Base-by-base conservation (phyloP, 1,284 basidiomycete species). In the Naganishia sp. region DNA sequence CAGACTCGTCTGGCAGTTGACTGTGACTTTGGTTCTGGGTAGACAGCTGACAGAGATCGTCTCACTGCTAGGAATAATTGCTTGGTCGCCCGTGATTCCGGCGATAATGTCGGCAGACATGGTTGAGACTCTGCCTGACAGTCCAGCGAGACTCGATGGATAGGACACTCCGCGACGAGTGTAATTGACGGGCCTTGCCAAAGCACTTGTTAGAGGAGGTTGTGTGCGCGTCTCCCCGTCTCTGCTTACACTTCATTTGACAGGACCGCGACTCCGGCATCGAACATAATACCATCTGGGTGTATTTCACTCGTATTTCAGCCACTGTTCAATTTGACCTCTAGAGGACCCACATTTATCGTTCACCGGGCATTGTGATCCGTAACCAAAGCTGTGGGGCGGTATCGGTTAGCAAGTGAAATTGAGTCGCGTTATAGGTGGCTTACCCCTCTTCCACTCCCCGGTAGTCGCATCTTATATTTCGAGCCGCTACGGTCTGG, bases 211-310 rank as follows among this genome's bases (percentile, higher is more conserved):
- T 25, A 6, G 28, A 31, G 1, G 28, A 28, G 5, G 13, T 18
- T 13, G n/a, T 5, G 2, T 15, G 17, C 31, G 17, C 10, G 9
- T 7, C n/a, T 18, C 39, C 10, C 3, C 10, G 6, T 11, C 6
- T 17, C 7, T 50, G 25, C 58, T 50, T 25, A 61, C 58, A 61
- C 58, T 9, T 61, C 58, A 25, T 61, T 51, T 10, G 58, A 9
- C 10, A 61, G 58, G 6, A 61, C 58, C 15, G 58, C 47, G 13
- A 61, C 58, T 61, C 58, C 58, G 45, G 47, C 58, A 32, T 61
- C 58, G 15, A 61, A 51, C 58, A 61, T 61, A 21, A 61, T 23
- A 3, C 58, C 58, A 25, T 61, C 58, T 61, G 15, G 1, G 2
- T 42, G 18, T 15, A 58, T 9, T 1, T n/a, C 45, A 17, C 28